These are phyloP conservation scores for Macrolepiota albuminosa DNA, from an alignment of 768 basidiomycete genomes.

Conservation along the genomic window DNA sequence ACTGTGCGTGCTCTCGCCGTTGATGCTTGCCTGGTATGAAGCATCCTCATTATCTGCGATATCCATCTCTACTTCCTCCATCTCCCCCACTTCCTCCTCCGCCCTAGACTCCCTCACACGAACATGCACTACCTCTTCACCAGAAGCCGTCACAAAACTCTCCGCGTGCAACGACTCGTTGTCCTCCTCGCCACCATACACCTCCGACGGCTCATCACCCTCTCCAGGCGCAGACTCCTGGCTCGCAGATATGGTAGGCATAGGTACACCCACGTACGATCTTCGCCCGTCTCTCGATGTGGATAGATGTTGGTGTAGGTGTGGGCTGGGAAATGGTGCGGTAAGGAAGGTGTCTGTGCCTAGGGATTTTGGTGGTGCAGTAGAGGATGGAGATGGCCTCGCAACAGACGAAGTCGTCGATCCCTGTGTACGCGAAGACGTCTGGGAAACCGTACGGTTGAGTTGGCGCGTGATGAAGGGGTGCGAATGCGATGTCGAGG, in stretches of 20 bases:
- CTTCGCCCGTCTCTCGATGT: conserved; percentile 16
- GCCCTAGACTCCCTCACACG: neutral
- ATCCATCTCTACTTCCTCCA: conserved; percentile 8
- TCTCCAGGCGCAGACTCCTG: conserved; percentile 23
- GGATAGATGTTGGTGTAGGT: conserved; percentile 28
- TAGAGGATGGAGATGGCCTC: conserved; percentile 4
- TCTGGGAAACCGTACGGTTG: conserved; percentile 61
- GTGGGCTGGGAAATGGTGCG: conserved; percentile 45
- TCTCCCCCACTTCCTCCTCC: neutral
- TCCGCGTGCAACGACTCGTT: conserved; percentile 47
- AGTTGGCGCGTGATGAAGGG: conserved; percentile 62
- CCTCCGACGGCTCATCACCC: conserved; percentile 27
- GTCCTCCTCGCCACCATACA: conserved; percentile 28
- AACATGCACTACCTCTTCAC: neutral
- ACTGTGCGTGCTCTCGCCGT: neutral
- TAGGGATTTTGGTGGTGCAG: neutral
- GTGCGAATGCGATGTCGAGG: conserved; percentile 35
- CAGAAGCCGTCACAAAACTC: conserved; percentile 51
- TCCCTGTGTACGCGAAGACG: conserved; percentile 55
- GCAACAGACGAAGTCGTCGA: conserved; percentile 32
- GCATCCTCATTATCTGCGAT: conserved; percentile 7
- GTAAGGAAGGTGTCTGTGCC: conserved; percentile 32
- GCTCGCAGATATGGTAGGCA: conserved; percentile 39
- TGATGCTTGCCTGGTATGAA: neutral
- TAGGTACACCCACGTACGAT: conserved; percentile 24